phyloP scores from a whole-genome alignment of 208 protist genomes.

The Trypanosoma avium region DNA sequence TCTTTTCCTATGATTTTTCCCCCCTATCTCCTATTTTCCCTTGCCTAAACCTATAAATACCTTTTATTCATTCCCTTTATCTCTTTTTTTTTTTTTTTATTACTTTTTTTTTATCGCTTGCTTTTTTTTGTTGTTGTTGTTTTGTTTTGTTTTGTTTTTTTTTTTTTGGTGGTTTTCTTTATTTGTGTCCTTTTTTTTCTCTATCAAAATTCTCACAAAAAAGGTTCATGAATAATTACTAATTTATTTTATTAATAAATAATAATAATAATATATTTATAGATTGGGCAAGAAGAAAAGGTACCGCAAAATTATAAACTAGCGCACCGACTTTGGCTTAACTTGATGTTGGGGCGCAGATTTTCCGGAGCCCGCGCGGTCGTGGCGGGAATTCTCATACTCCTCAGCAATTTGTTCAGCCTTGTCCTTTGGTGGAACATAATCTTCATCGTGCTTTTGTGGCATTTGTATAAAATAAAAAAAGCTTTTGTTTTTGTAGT shows the following conservation, averaged over 20 bases:
- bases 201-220: too few relatives aligned
- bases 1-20: not conserved
- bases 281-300: too few relatives aligned
- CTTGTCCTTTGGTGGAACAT: slow-evolving; percentile 74
- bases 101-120: not conserved
- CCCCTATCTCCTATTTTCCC: slow-evolving; percentile 2
- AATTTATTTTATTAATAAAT: not conserved
- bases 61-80: not conserved
- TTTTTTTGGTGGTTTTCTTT: not conserved
- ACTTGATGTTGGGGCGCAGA: slow-evolving; percentile 67
- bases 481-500: slow-evolving; percentile 11
- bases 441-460: slow-evolving; percentile 46
- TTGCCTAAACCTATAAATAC: too few relatives aligned
- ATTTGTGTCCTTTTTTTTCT: too few relatives aligned
- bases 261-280: too few relatives aligned
- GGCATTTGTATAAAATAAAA: slow-evolving; percentile 18
- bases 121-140: not conserved
- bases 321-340: slow-evolving; percentile 86
- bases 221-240: too few relatives aligned
- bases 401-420: slow-evolving; percentile 66
- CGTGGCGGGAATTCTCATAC: slow-evolving; percentile 81
- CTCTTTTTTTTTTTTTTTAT: slow-evolving; percentile 3
- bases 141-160: not conserved
- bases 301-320: not conserved
- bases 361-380: slow-evolving; percentile 73